phyloP scores from a whole-genome alignment of 75 land plant species.

The Larix kaempferi region DNA sequence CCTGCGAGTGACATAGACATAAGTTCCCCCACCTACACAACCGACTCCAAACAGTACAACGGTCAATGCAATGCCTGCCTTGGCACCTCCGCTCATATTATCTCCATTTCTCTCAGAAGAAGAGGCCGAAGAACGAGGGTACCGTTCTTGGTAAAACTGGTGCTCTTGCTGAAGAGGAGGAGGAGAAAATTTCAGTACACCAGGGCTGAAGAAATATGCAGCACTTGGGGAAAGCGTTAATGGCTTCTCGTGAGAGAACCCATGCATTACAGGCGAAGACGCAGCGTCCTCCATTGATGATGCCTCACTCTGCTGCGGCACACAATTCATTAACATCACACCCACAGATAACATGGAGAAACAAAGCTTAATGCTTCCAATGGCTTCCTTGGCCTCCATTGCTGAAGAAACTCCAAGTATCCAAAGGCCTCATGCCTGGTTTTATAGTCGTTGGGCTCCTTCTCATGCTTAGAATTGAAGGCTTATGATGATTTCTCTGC shows the following conservation, averaged over 20 bases:
- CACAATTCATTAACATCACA: background rate
- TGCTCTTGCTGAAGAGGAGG: background rate
- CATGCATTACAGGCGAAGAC: background rate
- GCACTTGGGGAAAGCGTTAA: background rate
- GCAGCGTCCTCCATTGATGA: background rate
- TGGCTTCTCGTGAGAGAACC: background rate
- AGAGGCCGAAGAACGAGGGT: background rate
- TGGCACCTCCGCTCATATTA: conserved; percentile 1
- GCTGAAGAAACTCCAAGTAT: background rate
- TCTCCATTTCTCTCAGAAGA: background rate
- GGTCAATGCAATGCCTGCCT: background rate
- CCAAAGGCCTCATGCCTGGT: background rate
- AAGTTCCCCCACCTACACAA: background rate
- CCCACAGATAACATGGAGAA: background rate
- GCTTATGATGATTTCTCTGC: background rate
- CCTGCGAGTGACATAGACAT: conserved; percentile 2
- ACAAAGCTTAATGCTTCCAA: background rate
- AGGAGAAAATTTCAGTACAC: background rate
- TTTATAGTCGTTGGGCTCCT: background rate
- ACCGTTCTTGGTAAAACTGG: no score
- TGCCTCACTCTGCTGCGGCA: background rate
- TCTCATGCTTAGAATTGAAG: background rate
- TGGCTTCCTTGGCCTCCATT: background rate
- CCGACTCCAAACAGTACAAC: background rate
- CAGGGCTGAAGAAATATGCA: conserved; percentile 4